Conservation (phyloP, 169 alveolate genomes). For the Sarcocystis neurona region DNA sequence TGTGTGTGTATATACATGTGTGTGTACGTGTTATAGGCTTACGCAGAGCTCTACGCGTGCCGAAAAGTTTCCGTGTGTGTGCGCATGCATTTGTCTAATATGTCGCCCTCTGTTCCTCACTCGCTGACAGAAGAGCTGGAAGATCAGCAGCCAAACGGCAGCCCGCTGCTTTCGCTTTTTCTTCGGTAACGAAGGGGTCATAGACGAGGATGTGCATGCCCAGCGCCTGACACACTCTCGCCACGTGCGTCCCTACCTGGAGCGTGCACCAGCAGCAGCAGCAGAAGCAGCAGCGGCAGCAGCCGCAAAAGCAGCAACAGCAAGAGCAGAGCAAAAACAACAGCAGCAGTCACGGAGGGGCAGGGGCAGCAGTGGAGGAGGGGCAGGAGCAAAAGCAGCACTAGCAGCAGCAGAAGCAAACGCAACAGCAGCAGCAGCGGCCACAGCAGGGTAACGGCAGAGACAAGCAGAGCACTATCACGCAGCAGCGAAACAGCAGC, state of each 20-base stretch:
- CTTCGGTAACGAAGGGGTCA: conserved; percentile 51
- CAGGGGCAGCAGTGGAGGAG: no score
- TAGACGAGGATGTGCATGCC: conserved; percentile 30
- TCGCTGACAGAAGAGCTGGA: not conserved
- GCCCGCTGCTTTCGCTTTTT: not conserved
- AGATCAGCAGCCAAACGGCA: not conserved
- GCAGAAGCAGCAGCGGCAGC: no score
- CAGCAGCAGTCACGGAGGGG: no score
- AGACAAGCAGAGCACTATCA: no score
- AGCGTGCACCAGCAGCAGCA: no score
- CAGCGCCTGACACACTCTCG: not conserved
- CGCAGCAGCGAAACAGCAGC: no score
- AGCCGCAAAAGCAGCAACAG: no score
- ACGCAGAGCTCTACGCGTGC: not conserved
- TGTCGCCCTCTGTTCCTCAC: not conserved
- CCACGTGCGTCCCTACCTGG: conserved; percentile 55
- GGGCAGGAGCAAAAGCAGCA: no score
- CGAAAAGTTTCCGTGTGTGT: not conserved
- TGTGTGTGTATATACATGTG: not conserved
- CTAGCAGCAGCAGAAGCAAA: no score
- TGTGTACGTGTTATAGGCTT: not conserved
- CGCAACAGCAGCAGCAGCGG: no score
- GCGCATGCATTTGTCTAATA: not conserved
- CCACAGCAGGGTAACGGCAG: no score
- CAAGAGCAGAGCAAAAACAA: no score